A percentile compares a stretch with the other conserved stretches of the same genome.
These are phyloP conservation scores for Xylaria scruposa DNA, from an alignment of 495 filamentous ascomycete species.

Conservation along the genomic window DNA sequence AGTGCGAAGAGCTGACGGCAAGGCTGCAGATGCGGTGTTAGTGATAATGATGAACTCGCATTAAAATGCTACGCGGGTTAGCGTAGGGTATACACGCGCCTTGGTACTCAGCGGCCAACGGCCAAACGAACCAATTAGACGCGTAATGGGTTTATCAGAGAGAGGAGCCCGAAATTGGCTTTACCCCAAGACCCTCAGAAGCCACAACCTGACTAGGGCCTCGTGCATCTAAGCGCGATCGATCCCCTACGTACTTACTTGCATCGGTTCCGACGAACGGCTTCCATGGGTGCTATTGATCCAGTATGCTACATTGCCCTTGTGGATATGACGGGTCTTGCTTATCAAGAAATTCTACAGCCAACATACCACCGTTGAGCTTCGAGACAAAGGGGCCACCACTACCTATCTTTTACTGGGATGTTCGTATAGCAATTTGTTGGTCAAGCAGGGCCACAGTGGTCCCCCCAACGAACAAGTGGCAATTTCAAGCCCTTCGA, in stretches of 20 bases:
- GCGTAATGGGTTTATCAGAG: not conserved
- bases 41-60: constrained; percentile 1
- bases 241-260: not conserved
- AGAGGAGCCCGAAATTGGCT: not conserved
- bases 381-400: not conserved
- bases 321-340: not conserved
- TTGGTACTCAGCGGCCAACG: not conserved
- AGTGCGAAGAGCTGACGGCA: constrained; percentile 15
- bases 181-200: not conserved
- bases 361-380: not conserved
- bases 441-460: not conserved
- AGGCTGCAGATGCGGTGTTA: constrained; percentile 6
- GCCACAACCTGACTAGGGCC: not conserved
- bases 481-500: not conserved
- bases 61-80: constrained; percentile 8
- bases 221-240: not conserved
- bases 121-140: constrained; percentile 1
- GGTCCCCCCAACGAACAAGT: not conserved
- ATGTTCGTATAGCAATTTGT: not conserved
- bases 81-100: not conserved
- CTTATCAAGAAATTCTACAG: not conserved
- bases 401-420: not conserved
- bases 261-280: not conserved
- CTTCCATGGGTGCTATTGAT: not conserved
- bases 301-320: not conserved